A percentile compares a stretch with the other conserved stretches of the same genome.
phyloP scores from a whole-genome alignment of 768 basidiomycete species.

The Neoboletus subvelutipes region DNA sequence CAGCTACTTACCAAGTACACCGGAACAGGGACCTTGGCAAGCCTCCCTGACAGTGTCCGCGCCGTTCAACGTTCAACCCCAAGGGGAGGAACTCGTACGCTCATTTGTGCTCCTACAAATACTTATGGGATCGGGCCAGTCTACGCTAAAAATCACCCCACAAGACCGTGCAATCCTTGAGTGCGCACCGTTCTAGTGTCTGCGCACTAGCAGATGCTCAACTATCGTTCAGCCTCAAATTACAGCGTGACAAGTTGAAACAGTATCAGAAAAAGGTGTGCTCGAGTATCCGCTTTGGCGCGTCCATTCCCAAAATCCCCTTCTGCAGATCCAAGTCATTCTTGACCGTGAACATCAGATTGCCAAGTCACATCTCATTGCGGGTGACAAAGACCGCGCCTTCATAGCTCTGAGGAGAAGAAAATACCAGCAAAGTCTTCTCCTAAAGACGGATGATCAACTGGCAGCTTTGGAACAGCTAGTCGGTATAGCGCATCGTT shows the following conservation, averaged over 20 bases:
- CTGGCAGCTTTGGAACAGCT: conserved; percentile 86
- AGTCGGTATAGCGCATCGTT: conserved; percentile 43
- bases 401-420: conserved; percentile 82
- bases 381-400: conserved; percentile 86
- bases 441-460: conserved; percentile 87
- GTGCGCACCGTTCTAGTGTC: conserved; percentile 49
- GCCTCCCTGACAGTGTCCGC: not conserved
- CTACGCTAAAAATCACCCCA: conserved; percentile 82
- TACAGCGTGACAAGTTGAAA: conserved; percentile 93
- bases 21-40: not conserved
- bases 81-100: conserved; percentile 1
- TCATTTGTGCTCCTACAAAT: not conserved
- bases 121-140: conserved; percentile 69
- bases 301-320: not conserved
- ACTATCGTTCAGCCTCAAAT: conserved; percentile 71
- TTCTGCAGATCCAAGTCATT: conserved; percentile 73
- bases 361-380: conserved; percentile 76
- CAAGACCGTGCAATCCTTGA: conserved; percentile 96
- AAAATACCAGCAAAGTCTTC: conserved; percentile 90
- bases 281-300: not conserved
- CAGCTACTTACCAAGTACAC: not conserved
- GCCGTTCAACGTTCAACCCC: not conserved
- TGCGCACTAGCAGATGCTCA: conserved; percentile 20
- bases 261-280: conserved; percentile 97
- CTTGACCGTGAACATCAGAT: conserved; percentile 88